Base-by-base conservation (phyloP, 805 yeast genomes). In the Candida xiaguanensis region DNA sequence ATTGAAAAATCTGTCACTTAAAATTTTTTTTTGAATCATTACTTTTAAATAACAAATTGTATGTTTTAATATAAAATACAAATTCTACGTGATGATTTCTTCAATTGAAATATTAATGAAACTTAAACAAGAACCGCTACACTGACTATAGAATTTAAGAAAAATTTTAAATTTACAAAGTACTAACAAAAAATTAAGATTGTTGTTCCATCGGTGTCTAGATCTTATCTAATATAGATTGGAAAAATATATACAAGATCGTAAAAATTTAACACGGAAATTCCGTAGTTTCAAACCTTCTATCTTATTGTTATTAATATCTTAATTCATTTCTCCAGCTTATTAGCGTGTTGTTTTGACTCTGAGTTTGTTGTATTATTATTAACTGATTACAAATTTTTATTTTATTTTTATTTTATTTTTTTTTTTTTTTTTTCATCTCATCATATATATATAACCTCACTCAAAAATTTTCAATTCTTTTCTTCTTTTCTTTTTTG, bases 401-500 rank as follows among this genome's bases (percentile, higher is more conserved):
- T 8, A 6, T 4, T 28, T 16, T 28, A 5, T 7, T 12, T 26
- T 26, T 8, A 14, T 16, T 15, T 14, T 28, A 14, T 12, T 15
- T 15, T 15, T 28, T 28, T 13, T 28, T 28, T 28, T 28, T 14
- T 28, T 15, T 33, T 16, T 14, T 24, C 6, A 8, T 14, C 20
- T 19, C 9, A 8, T 24, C 17, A 23, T 14, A 9, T n/a, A 39
- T 24, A 34, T 17, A 20, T n/a, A n/a, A n/a, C n/a, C n/a, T 34
- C 33, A 25, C 22, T 17, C 19, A 34, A 34, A 26, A 7, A 15
- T 27, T 36, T 34, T 34, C 27, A 14, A 22, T 37, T 28, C 25
- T 31, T 41, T 30, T 38, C 31, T 18, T 39, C 52, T 63, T 65
- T 56, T 50, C 34, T 60, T 58, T 65, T 63, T 56, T 67, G 72